Base-by-base conservation (phyloP, 2,329 filamentous ascomycete genomes). In the Aspergillus sp. region DNA sequence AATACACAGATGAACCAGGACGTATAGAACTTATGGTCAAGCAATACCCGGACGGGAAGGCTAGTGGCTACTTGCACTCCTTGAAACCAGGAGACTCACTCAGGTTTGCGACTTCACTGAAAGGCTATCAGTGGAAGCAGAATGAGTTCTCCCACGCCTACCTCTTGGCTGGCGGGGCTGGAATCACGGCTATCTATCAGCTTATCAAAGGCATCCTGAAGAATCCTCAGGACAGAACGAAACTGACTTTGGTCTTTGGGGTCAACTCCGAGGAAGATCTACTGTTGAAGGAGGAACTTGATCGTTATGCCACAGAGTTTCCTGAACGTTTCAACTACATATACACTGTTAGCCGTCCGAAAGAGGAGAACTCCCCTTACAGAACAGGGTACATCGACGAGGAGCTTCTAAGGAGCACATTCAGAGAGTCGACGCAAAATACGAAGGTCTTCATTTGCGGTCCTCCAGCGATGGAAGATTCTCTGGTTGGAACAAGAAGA, bases 181-280 rank as follows among this genome's bases (percentile, higher is more conserved):
- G 89, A 17, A 90, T 92, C 64, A 91, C 88, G 0, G 89, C 89
- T 0, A 82, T 88, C 64, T 90, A 85, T 70, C 86, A 89, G 70
- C 81, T 90, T 2, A 79, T 84, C 2, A 83, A 81, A 52, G 85
- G 85, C 2, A 88, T 90, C 58, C 77, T 89, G n/a, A 73, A 77
- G 48, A 84, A 90, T 68, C 82, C 86, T 0, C 73, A 80, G 1
- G 88, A 91, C 66, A 78, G 77, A 60, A 91, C 89, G 1, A 81
- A 80, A 56, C 79, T 91, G 47, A 86, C 84, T 0, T 80, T 91
- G 0, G 77, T 91, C 0, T 89, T 86, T 68, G 88, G 88, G 36
- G 86, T 86, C 60, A 89, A 90, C 64, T 83, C 81, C 0, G 86
- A 89, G 57, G 75, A 80, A 39, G 89, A 91, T 68, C 77, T 90